Percentiles rank a stretch among this genome's conserved stretches.
These are phyloP conservation scores for Schoenoplectus tabernaemontani DNA, from an alignment of 202 grass and related monocot genomes.

Conservation along the genomic window DNA sequence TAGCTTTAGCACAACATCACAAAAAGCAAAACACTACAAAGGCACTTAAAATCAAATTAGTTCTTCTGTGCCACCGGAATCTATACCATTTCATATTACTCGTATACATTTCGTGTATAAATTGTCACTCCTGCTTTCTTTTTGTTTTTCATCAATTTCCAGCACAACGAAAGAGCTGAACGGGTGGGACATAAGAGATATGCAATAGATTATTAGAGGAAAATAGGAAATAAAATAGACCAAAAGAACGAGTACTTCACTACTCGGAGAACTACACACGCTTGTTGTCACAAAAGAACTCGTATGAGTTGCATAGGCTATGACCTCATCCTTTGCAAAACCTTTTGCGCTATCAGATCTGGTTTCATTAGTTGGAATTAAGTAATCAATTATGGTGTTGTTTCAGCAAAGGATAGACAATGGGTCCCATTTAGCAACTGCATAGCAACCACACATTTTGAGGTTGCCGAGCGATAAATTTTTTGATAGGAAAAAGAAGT, in stretches of 20 bases:
- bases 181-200: too few relatives aligned
- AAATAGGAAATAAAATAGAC: neutral
- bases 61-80: neutral
- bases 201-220: neutral
- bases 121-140: too few relatives aligned
- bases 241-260: too few relatives aligned
- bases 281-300: neutral
- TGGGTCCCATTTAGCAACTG: neutral
- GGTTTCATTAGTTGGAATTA: neutral
- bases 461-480: neutral
- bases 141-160: too few relatives aligned
- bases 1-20: too few relatives aligned
- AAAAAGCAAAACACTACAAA: too few relatives aligned
- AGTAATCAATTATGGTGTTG: neutral
- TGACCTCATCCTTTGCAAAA: neutral
- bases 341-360: neutral
- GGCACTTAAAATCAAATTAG: neutral
- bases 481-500: neutral
- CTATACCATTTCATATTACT: neutral
- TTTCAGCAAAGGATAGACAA: neutral
- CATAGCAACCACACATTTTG: conserved; percentile 1
- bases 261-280: neutral
- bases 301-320: neutral
- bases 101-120: neutral
- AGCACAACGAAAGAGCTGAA: too few relatives aligned